phyloP scores from a whole-genome alignment of 176 grass and related monocot species.

The Zoysia pacifica region DNA sequence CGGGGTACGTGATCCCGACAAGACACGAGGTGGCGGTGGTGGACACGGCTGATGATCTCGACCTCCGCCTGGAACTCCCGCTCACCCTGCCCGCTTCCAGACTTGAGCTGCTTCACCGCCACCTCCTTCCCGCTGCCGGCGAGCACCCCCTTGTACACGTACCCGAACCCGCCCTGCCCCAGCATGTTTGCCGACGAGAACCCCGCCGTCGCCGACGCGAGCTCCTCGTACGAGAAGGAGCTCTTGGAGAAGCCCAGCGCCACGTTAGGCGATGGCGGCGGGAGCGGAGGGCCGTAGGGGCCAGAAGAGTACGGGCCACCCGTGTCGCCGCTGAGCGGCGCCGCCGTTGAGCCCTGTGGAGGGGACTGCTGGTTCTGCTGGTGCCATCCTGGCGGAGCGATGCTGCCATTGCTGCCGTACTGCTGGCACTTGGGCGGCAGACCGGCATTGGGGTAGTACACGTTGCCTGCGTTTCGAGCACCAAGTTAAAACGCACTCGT shows the following conservation, averaged over 20 bases:
- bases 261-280: not conserved
- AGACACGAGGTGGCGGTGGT: slow-evolving; percentile 74
- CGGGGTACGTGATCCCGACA: no score
- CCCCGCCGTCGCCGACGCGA: not conserved
- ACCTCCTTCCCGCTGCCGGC: slow-evolving; percentile 36
- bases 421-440: slow-evolving; percentile 44
- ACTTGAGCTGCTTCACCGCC: slow-evolving; percentile 66
- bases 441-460: slow-evolving; percentile 33
- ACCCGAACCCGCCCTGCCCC: slow-evolving; percentile 11
- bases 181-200: not conserved
- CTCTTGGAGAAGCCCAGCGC: not conserved
- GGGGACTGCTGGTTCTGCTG: slow-evolving; percentile 12
- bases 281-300: not conserved
- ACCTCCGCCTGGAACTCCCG: slow-evolving; percentile 83
- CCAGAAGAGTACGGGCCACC: not conserved
- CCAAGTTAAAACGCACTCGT: no score
- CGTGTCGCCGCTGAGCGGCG: not conserved
- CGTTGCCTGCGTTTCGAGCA: slow-evolving; percentile 21
- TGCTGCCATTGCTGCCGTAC: slow-evolving; percentile 29
- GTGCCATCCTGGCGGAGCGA: slow-evolving; percentile 22
- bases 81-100: slow-evolving; percentile 65
- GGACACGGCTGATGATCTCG: slow-evolving; percentile 71
- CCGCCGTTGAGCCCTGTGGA: not conserved
- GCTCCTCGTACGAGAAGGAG: not conserved
- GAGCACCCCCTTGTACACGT: not conserved